phyloP scores from a whole-genome alignment of 768 basidiomycete genomes.

The Agrocybe pediades region DNA sequence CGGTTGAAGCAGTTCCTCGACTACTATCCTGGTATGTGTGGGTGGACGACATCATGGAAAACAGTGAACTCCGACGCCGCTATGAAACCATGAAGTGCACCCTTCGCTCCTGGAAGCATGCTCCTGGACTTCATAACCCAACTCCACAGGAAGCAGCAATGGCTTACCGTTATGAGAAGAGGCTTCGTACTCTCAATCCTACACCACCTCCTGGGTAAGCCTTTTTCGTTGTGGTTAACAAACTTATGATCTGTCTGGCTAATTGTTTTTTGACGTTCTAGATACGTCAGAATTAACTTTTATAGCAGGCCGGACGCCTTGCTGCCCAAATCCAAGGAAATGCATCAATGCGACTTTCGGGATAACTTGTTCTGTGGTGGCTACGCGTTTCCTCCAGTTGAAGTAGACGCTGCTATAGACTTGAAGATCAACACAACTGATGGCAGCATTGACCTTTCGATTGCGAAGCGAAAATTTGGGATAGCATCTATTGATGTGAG shows the following conservation, averaged over 20 bases:
- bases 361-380: no score
- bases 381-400: no score
- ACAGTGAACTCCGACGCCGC: not conserved
- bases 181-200: not conserved
- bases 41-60: not conserved
- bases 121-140: not conserved
- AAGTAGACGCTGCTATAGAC: not conserved
- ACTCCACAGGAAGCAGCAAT: not conserved
- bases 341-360: no score
- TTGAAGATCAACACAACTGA: not conserved
- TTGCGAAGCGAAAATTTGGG: constrained; percentile 1
- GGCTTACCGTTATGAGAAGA: not conserved
- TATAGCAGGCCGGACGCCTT: no score
- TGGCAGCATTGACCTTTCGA: not conserved
- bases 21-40: not conserved
- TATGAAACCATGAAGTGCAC: not conserved
- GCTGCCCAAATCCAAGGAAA: no score
- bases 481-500: constrained; percentile 8
- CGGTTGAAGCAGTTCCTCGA: no score
- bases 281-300: not conserved
- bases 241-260: not conserved
- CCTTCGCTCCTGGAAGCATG: not conserved
- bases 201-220: not conserved
- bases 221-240: not conserved
- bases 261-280: not conserved